phyloP scores from a whole-genome alignment of 495 filamentous ascomycete species.

The Gamarada debralockiae region DNA sequence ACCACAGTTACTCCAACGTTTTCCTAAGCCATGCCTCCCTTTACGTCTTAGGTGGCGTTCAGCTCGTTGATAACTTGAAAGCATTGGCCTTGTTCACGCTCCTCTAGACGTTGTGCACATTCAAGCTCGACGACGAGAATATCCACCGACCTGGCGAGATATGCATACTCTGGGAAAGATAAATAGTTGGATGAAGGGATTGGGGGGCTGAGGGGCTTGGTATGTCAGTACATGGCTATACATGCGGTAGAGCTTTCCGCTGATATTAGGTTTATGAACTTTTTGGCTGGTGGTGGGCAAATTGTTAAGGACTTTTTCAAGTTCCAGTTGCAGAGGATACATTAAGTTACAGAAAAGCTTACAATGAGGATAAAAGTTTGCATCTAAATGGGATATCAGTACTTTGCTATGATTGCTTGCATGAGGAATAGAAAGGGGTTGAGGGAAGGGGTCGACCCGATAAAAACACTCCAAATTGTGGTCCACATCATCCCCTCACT shows the following conservation, averaged over 20 bases:
- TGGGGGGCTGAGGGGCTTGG: slow-evolving; percentile 8
- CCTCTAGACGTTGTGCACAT: slow-evolving; percentile 24
- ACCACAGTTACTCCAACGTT: slow-evolving; percentile 22
- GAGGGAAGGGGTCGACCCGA: no score
- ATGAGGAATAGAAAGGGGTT: no score
- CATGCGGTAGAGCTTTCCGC: background rate
- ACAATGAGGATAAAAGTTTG: background rate
- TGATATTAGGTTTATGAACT: slow-evolving; percentile 11
- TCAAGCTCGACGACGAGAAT: slow-evolving; percentile 13
- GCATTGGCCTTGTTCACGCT: slow-evolving; percentile 26
- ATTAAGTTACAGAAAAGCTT: background rate
- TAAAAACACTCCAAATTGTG: no score
- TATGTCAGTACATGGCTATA: slow-evolving; percentile 14
- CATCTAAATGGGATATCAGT: no score
- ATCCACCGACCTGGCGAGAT: slow-evolving; percentile 22
- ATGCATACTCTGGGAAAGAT: slow-evolving; percentile 18
- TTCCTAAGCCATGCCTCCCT: slow-evolving; percentile 28
- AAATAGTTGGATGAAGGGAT: slow-evolving; percentile 3
- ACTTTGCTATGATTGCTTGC: no score
- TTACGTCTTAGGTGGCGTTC: slow-evolving; percentile 20
- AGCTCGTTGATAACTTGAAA: slow-evolving; percentile 22
- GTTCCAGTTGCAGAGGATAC: background rate
- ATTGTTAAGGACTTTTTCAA: background rate
- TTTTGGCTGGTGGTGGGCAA: slow-evolving; percentile 8
- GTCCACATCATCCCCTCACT: no score